Evolutionary conservation across 768 basidiomycete genomes (phyloP).

Genomic region (Lyophyllum atratum): DNA sequence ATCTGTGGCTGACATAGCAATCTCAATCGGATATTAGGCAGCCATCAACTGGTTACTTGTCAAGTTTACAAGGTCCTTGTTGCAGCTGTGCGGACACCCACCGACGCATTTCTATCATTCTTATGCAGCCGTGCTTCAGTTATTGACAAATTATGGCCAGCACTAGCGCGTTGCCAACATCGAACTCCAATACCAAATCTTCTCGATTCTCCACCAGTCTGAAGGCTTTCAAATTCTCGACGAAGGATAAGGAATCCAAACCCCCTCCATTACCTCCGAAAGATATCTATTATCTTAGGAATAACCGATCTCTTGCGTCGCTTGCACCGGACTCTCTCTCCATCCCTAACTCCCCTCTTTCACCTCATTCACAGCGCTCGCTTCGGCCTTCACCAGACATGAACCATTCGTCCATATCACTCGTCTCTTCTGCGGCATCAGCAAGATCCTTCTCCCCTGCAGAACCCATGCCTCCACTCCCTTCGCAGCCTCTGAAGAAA

Average conservation of each 20-base stretch:
- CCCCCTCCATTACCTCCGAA: constrained; percentile 70
- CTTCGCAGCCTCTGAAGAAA: constrained; percentile 25
- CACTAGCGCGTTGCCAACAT: constrained; percentile 24
- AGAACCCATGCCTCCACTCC: constrained; percentile 12
- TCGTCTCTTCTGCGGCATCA: constrained; percentile 36
- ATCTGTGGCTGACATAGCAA: background rate
- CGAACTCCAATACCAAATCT: constrained; percentile 17
- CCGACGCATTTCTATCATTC: background rate
- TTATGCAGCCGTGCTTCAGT: constrained; percentile 3
- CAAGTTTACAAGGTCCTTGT: background rate
- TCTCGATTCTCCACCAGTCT: constrained; percentile 34
- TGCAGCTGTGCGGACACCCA: background rate
- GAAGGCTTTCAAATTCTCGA: constrained; percentile 32
- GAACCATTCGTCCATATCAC: constrained; percentile 36
- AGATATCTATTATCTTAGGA: constrained; percentile 52
- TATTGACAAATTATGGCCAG: constrained; percentile 25
- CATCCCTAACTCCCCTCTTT: constrained; percentile 40
- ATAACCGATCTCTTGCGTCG: constrained; percentile 47
- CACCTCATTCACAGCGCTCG: constrained; percentile 34
- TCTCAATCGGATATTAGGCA: background rate
- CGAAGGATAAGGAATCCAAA: constrained; percentile 27
- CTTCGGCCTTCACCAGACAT: constrained; percentile 31
- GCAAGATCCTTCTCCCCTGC: constrained; percentile 24
- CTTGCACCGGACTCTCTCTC: constrained; percentile 45
- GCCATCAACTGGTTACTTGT: constrained; percentile 1